Conservation (phyloP, 805 yeast genomes). For the Ogataea minuta region DNA sequence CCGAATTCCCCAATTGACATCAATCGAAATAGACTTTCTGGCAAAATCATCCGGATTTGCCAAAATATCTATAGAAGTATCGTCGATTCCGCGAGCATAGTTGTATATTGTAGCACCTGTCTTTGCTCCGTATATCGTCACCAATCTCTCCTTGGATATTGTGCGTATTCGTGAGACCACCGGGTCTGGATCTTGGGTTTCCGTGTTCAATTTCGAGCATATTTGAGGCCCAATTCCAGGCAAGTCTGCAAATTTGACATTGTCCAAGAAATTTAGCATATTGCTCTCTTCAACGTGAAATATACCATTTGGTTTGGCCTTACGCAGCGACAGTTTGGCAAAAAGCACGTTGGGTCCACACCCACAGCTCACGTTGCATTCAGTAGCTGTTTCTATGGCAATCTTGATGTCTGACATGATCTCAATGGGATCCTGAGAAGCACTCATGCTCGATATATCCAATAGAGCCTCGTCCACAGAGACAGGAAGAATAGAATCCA, state of each 20-base stretch:
- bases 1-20: constrained; percentile 88
- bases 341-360: constrained; percentile 68
- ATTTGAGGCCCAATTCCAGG: constrained; percentile 67
- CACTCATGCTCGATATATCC: constrained; percentile 45
- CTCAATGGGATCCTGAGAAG: constrained; percentile 18
- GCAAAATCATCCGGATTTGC: constrained; percentile 47
- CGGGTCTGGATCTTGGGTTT: constrained; percentile 27
- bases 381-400: constrained; percentile 43
- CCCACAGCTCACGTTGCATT: constrained; percentile 78
- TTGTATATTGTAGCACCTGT: constrained; percentile 63
- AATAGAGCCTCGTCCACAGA: constrained; percentile 91
- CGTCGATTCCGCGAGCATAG: constrained; percentile 67
- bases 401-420: constrained; percentile 39
- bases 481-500: constrained; percentile 67
- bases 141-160: constrained; percentile 37
- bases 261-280: constrained; percentile 34
- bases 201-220: constrained; percentile 42
- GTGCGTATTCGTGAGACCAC: constrained; percentile 40
- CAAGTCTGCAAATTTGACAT: constrained; percentile 40
- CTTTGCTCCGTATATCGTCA: constrained; percentile 60
- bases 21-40: constrained; percentile 80
- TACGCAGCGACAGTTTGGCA: constrained; percentile 69
- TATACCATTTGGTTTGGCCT: constrained; percentile 80
- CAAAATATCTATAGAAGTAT: constrained; percentile 54
- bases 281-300: constrained; percentile 36